These are phyloP conservation scores for Tricholoma saponaceum DNA, from an alignment of 768 basidiomycete species.

Conservation along the genomic window DNA sequence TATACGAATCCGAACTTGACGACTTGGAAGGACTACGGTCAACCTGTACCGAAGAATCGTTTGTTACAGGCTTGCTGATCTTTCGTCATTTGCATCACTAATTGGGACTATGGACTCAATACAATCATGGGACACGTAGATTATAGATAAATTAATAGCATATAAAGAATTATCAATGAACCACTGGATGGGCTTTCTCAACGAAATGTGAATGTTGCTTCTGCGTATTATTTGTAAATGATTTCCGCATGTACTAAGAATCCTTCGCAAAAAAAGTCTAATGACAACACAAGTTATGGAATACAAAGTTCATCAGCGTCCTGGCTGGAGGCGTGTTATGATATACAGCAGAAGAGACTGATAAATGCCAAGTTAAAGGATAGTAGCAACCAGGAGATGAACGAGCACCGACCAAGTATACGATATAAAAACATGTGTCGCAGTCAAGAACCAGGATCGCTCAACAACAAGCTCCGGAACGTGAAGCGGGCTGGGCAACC, in stretches of 20 bases:
- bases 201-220: too few relatives aligned
- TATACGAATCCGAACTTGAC: constrained; percentile 42
- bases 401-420: too few relatives aligned
- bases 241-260: too few relatives aligned
- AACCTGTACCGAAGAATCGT: constrained; percentile 37
- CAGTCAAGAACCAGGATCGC: constrained; percentile 13
- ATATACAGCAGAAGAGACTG: too few relatives aligned
- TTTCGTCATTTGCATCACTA: not conserved
- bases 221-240: too few relatives aligned
- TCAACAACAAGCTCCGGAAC: constrained; percentile 42
- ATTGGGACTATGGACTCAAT: not conserved
- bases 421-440: too few relatives aligned
- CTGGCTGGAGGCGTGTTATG: too few relatives aligned
- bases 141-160: not conserved
- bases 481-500: constrained; percentile 23
- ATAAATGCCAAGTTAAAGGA: too few relatives aligned
- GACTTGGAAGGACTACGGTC: constrained; percentile 31
- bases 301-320: not conserved
- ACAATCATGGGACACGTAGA: not conserved
- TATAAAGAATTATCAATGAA: not conserved
- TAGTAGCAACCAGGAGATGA: too few relatives aligned
- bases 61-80: constrained; percentile 8
- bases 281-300: not conserved
- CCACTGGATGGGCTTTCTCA: not conserved
- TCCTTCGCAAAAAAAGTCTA: too few relatives aligned